phyloP scores from a whole-genome alignment of 2,329 filamentous ascomycete species.

The Beauveria asiatica region DNA sequence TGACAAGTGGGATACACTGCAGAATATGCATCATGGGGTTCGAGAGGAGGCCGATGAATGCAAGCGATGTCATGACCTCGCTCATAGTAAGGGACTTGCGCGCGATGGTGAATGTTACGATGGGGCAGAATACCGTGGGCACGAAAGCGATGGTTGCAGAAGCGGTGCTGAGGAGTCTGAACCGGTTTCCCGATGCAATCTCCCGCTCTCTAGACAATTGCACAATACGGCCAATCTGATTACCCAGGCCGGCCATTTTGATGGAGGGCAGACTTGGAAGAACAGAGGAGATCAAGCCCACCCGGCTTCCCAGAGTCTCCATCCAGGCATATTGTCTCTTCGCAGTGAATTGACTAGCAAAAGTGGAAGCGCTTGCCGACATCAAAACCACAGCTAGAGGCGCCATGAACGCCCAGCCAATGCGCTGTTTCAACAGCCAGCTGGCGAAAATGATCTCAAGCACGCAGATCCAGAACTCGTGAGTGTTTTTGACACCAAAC shows the following conservation, averaged over 20 bases:
- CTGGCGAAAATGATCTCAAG: constrained; percentile 24
- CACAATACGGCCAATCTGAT: constrained; percentile 12
- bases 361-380: constrained; percentile 14
- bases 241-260: constrained; percentile 21
- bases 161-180: constrained; percentile 18
- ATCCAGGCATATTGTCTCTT: constrained; percentile 21
- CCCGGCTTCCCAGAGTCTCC: constrained; percentile 20
- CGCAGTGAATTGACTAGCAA: constrained; percentile 14
- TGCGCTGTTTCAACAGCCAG: constrained; percentile 23
- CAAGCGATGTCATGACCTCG: constrained; percentile 22
- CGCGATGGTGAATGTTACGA: constrained; percentile 22
- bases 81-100: constrained; percentile 16
- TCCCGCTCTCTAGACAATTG: constrained; percentile 16
- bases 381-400: constrained; percentile 20
- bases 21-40: constrained; percentile 16
- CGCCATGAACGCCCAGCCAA: constrained; percentile 24
- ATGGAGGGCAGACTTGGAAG: constrained; percentile 20
- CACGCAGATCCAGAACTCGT: constrained; percentile 26
- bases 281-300: constrained; percentile 16
- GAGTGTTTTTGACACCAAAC: constrained; percentile 12
- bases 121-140: constrained; percentile 25
- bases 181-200: constrained; percentile 14
- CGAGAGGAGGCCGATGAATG: constrained; percentile 20
- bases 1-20: not conserved
- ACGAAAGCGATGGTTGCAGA: constrained; percentile 20